Evolutionary conservation across 768 basidiomycete genomes (phyloP).

Genomic region (Mrakia gelida): DNA sequence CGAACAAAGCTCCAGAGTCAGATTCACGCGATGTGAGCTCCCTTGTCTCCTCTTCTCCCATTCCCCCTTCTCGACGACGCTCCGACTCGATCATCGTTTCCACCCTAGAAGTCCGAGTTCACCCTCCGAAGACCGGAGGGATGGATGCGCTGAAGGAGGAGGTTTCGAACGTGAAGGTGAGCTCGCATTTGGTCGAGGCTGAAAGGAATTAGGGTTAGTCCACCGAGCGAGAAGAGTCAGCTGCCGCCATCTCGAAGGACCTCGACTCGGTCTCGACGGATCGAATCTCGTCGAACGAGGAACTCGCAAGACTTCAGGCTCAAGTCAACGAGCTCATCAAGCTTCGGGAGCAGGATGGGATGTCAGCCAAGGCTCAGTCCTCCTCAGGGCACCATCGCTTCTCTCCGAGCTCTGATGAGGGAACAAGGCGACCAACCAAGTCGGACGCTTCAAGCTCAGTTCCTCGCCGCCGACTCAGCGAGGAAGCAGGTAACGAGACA

Average conservation of each 20-base stretch:
- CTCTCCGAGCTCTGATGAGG: neutral
- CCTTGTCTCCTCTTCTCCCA: neutral
- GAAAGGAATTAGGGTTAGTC: too few relatives aligned
- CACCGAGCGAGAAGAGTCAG: neutral
- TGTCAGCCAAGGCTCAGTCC: neutral
- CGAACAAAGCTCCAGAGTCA: slow-evolving; percentile 27
- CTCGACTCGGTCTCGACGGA: neutral
- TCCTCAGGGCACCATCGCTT: neutral
- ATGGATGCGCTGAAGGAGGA: too few relatives aligned
- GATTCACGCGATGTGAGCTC: slow-evolving; percentile 23
- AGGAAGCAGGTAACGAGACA: too few relatives aligned
- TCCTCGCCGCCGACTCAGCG: neutral
- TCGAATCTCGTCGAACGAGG: neutral
- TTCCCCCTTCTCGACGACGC: neutral
- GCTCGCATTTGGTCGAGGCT: neutral
- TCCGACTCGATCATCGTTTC: neutral
- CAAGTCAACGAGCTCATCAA: neutral
- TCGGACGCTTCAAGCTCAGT: neutral
- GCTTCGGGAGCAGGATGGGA: neutral
- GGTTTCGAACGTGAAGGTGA: too few relatives aligned
- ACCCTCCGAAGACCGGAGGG: slow-evolving; percentile 42
- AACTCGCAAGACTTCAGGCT: neutral
- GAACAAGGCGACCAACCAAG: slow-evolving; percentile 6
- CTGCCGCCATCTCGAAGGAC: neutral
- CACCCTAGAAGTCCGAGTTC: slow-evolving; percentile 36